These are phyloP conservation scores for Umbelopsis sp. DNA, from an alignment of 371 early-diverging fungal genomes.

Conservation along the genomic window DNA sequence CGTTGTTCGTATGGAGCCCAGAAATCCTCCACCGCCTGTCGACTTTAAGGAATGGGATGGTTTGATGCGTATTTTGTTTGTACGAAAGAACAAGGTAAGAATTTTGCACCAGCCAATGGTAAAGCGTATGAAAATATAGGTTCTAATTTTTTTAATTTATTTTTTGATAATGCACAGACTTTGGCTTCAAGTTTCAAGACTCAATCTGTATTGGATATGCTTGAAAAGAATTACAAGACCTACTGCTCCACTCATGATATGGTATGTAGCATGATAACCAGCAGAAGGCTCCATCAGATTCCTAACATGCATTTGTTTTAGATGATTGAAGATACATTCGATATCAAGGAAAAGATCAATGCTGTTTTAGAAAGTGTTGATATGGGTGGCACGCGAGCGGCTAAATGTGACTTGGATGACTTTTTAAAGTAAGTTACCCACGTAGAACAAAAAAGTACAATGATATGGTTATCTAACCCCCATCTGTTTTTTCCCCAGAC, in stretches of 20 bases:
- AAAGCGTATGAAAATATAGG: background rate
- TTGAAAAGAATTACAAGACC: slow-evolving; percentile 95
- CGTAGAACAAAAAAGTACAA: slow-evolving; percentile 22
- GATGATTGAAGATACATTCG: slow-evolving; percentile 85
- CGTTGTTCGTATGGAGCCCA: slow-evolving; percentile 96
- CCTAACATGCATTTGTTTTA: slow-evolving; percentile 23
- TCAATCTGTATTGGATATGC: slow-evolving; percentile 80
- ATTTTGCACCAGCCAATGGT: background rate
- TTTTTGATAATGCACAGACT: slow-evolving; percentile 47
- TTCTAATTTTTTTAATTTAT: background rate
- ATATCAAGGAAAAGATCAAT: slow-evolving; percentile 78
- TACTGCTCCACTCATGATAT: slow-evolving; percentile 78
- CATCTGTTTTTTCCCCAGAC: slow-evolving; percentile 31
- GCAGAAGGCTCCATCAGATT: background rate
- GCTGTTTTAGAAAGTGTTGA: slow-evolving; percentile 69
- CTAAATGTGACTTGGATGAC: slow-evolving; percentile 93
- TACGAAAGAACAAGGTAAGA: slow-evolving; percentile 92
- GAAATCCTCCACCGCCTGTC: slow-evolving; percentile 92
- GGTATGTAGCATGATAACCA: slow-evolving; percentile 31
- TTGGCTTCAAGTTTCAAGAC: slow-evolving; percentile 93
- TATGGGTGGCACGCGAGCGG: slow-evolving; percentile 81
- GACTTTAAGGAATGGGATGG: slow-evolving; percentile 98
- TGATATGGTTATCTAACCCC: background rate
- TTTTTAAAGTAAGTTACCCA: slow-evolving; percentile 70
- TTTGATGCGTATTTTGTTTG: slow-evolving; percentile 93